phyloP scores from a whole-genome alignment of 192 early-diverging fungal genomes.

The Rhizoclosmatium sp. region DNA sequence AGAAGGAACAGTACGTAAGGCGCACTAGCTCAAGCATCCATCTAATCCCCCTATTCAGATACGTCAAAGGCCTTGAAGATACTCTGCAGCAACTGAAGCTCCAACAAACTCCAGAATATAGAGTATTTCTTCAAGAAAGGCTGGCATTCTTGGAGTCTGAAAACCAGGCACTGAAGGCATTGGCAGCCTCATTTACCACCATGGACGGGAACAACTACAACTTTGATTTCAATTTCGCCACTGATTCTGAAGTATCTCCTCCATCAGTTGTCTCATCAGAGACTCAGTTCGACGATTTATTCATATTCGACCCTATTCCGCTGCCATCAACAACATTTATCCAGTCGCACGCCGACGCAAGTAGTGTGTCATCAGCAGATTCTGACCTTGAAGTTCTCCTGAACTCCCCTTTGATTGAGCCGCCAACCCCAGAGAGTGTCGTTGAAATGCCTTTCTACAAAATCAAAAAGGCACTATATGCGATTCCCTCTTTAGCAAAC shows the following conservation, averaged over 20 bases:
- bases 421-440: background rate
- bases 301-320: too few relatives aligned
- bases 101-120: background rate
- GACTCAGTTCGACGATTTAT: too few relatives aligned
- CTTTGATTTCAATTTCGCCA: too few relatives aligned
- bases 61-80: constrained; percentile 21
- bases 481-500: background rate
- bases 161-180: constrained; percentile 1
- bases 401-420: background rate
- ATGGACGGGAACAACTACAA: background rate
- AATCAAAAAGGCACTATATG: background rate
- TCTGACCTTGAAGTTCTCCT: constrained; percentile 3
- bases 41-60: background rate
- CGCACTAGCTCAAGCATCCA: background rate
- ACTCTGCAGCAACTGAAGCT: constrained; percentile 9
- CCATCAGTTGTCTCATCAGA: background rate
- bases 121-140: background rate
- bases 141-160: constrained; percentile 1
- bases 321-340: background rate
- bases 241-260: background rate
- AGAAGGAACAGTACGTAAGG: constrained; percentile 11
- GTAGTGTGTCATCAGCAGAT: background rate
- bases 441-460: background rate
- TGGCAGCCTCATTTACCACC: constrained; percentile 11
- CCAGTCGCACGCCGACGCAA: background rate